A percentile compares a stretch with the other conserved stretches of the same genome.
phyloP scores from a whole-genome alignment of 2,329 filamentous ascomycete genomes.

The Fusarium mexicanum region DNA sequence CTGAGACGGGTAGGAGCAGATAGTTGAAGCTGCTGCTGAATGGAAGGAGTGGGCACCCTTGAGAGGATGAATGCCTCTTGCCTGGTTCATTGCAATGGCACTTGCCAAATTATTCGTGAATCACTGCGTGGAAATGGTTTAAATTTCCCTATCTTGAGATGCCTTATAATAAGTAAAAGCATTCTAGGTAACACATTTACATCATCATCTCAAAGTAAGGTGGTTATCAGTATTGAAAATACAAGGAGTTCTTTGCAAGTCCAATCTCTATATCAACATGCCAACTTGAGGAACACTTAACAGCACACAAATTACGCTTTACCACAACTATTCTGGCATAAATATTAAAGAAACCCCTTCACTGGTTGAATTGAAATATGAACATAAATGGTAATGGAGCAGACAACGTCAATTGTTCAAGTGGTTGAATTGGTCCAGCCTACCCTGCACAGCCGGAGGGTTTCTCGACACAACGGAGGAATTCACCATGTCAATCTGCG shows the following conservation, averaged over 20 bases:
- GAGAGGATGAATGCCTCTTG: background rate
- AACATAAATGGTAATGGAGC: too few species aligned
- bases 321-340: accelerated
- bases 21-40: background rate
- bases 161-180: too few species aligned
- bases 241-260: background rate
- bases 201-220: too few species aligned
- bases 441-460: background rate
- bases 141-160: too few species aligned
- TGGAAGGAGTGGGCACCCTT: background rate
- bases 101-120: background rate
- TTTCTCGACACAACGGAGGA: background rate
- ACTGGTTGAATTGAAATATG: too few species aligned
- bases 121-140: background rate
- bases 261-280: accelerated
- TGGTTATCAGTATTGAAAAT: too few species aligned
- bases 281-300: background rate
- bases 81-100: background rate
- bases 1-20: background rate
- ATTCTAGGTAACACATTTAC: too few species aligned
- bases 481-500: background rate
- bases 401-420: too few species aligned
- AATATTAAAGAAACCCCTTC: accelerated
- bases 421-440: too few species aligned
- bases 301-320: background rate